phyloP scores from a whole-genome alignment of 208 protist species.

The Leishmania lainsoni region DNA sequence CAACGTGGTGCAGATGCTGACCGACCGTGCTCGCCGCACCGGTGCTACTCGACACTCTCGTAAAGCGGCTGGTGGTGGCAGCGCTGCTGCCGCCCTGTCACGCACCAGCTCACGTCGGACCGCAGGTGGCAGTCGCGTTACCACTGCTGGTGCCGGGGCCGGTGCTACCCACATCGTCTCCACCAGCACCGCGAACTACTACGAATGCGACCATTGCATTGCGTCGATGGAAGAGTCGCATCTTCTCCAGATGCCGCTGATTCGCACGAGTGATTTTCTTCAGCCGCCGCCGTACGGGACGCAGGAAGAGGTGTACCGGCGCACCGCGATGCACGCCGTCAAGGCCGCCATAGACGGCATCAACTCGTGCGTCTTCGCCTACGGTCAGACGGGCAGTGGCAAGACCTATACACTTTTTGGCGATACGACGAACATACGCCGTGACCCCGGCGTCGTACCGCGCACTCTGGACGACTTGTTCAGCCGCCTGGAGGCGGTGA shows the following conservation, averaged over 20 bases:
- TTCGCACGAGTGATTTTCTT: constrained; percentile 68
- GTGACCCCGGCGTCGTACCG: constrained; percentile 75
- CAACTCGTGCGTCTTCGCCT: constrained; percentile 47
- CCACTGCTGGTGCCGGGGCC: neutral
- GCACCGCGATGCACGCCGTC: constrained; percentile 72
- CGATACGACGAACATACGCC: constrained; percentile 53
- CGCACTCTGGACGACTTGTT: constrained; percentile 75
- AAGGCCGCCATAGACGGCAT: constrained; percentile 78
- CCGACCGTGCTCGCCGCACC: constrained; percentile 28
- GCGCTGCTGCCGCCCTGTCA: neutral
- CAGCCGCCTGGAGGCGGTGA: constrained; percentile 50
- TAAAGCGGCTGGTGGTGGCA: constrained; percentile 28
- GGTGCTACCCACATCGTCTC: constrained; percentile 26
- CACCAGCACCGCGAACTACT: constrained; percentile 70
- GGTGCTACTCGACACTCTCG: constrained; percentile 18
- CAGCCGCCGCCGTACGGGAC: constrained; percentile 60
- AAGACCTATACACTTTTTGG: constrained; percentile 57
- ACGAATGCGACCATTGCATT: constrained; percentile 68
- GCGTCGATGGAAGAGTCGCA: constrained; percentile 62
- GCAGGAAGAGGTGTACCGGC: constrained; percentile 78
- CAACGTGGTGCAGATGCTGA: constrained; percentile 66
- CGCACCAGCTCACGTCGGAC: constrained; percentile 26
- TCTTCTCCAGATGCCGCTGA: constrained; percentile 64
- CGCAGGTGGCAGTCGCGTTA: constrained; percentile 8
- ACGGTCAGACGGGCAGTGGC: constrained; percentile 15